Base-by-base conservation (phyloP, 2,329 filamentous ascomycete genomes). In the Cordyceps farinosa region DNA sequence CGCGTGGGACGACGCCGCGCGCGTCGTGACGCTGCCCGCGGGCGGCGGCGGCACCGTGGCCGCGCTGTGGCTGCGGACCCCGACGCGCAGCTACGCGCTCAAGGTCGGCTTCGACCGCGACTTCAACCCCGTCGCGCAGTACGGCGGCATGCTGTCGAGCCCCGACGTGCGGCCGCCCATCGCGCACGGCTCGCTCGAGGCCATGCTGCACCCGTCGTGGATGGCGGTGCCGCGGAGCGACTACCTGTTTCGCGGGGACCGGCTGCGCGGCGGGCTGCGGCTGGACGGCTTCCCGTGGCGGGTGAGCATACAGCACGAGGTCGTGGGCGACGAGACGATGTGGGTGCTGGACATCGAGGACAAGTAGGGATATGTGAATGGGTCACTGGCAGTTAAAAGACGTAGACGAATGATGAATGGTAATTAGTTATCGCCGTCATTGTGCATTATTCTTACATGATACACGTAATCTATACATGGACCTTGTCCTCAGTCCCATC, bases 401-500 rank as follows among this genome's bases (percentile, higher is more conserved):
- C 27, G 29, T 56, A 32, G 17, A 30, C 2, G 53, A 55, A 44
- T n/a, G 29, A 44, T 55, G 38, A 44, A 30, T 50, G 3, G 17
- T 10, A 17, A 60, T 51, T 51, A 51, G 22, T 9, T 22, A 52
- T 22, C 32, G 32, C 44, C n/a, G 47, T 44, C 15, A 30, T 22
- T 42, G 22, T 15, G 56, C 22, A 22, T 60, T 40, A 22, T 42
- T 48, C 51, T 60, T 52, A 44, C 36, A 42, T 51, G 36, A 29
- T 50, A 22, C 9, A 29, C n/a, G 22, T 48, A 36, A 22, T 44
- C 32, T 34, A 30, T 30, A 50, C 8, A 38, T 13, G 5, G 32
- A 27, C 36, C n/a, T 36, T 13, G 3, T 29, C 36, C 36, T 60
- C 45, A 64, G 30, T 76, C 74, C 83, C 83, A 86, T 61, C 82